phyloP scores from a whole-genome alignment of 2,329 filamentous ascomycete species.

The Pseudopyricularia cyperi region DNA sequence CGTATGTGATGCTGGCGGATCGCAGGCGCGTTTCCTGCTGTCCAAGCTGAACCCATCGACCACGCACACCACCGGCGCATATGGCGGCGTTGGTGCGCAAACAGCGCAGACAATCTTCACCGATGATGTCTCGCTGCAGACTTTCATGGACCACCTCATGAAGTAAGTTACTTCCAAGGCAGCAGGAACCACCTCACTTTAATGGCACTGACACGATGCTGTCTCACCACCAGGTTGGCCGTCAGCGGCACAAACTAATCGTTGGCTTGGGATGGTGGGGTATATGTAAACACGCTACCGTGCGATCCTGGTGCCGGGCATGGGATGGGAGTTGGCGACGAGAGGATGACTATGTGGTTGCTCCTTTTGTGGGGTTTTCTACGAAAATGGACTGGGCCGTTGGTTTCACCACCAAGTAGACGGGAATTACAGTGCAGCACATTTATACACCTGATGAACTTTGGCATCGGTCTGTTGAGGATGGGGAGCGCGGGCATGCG shows the following conservation, averaged over 20 bases:
- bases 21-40: conserved; percentile 89
- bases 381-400: neutral
- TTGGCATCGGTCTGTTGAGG: neutral
- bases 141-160: conserved; percentile 99
- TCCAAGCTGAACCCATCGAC: conserved; percentile 97
- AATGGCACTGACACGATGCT: conserved; percentile 7
- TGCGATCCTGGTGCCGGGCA: neutral
- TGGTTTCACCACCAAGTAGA: neutral
- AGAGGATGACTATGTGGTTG: neutral
- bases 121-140: conserved; percentile 93
- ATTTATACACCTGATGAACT: neutral
- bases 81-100: conserved; percentile 73
- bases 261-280: neutral
- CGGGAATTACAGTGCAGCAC: neutral
- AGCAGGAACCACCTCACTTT: too few relatives aligned
- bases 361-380: neutral
- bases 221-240: conserved; percentile 29
- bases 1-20: conserved; percentile 95
- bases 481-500: neutral
- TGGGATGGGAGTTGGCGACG: neutral
- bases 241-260: conserved; percentile 47
- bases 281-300: neutral
- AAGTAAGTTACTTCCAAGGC: conserved; percentile 51
- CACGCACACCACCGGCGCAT: conserved; percentile 85
- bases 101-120: conserved; percentile 98